Base-by-base conservation (phyloP, 164 flowering plant species). In the Tetracentron sinense region DNA sequence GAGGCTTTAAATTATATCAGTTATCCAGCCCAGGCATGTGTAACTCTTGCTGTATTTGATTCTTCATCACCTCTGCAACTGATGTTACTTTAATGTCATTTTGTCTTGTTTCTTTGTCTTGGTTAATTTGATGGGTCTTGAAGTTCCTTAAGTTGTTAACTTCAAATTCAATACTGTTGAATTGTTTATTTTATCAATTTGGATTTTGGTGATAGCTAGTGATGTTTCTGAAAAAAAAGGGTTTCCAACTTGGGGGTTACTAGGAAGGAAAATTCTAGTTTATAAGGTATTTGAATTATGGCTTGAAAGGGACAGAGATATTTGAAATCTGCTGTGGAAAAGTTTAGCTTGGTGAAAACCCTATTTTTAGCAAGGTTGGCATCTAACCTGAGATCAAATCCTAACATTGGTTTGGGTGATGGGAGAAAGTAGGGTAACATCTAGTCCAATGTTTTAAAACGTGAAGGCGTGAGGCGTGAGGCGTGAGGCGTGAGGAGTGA, bases 1-100 rank as follows among this genome's bases (percentile, higher is more conserved):
- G 96, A 94, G 75, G 97, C 99, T 14, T 75, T 94, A 61, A 94
- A 94, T 73, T 94, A 91, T 72, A 94, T 94, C 48, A 94, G 99
- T 70, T 91, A 94, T 63, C 99, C 99, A 22, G 97, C 96, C 8
- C 97, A 94, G 97, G 98, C 68, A 78, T 69, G 84, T 64, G 84
- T 64, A 38, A 42, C 3, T 16, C 8, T 68, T 66, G 27, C 11
- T 28, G 22, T 20, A 14, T n/a, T 38, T 57, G 26, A 27, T 26
- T 19, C 3, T 53, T 53, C 10, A 19, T 38, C 20, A 5, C 5
- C 23, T 51, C 25, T 57, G 21, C 12, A 22, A 22, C 20, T 35
- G 31, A 8, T 15, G 21, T 22, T 42, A 54, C 38, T 21, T 28
- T 26, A n/a, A 14, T 47, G 63, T 27, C 52, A 31, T 17, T 44